Evolutionary conservation across 2,329 filamentous ascomycete species (phyloP).

Genomic region (Venturia carpophila): DNA sequence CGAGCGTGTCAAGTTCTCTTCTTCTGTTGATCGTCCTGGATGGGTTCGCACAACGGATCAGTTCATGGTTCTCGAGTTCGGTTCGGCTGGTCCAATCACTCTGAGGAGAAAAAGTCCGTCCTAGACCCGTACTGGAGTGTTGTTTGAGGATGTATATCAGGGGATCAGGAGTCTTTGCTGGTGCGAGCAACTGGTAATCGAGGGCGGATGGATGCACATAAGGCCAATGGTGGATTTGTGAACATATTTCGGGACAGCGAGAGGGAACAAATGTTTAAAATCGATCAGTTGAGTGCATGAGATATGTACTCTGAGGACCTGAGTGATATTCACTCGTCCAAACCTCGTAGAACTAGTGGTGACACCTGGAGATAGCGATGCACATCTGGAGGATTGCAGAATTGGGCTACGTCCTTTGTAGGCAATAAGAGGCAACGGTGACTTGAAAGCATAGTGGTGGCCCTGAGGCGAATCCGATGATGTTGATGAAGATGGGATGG

Average conservation of each 20-base stretch:
- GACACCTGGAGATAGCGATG: too few species aligned
- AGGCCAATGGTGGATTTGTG: neutral
- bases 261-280: too few species aligned
- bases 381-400: too few species aligned
- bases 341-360: too few species aligned
- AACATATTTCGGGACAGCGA: neutral
- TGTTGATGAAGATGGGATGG: neutral
- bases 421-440: too few species aligned
- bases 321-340: too few species aligned
- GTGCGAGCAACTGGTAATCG: neutral
- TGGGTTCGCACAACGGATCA: constrained; percentile 2
- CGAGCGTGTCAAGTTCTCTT: neutral
- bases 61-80: neutral
- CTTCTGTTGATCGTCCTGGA: constrained; percentile 2
- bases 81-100: constrained; percentile 2
- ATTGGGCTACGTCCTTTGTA: too few species aligned
- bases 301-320: too few species aligned
- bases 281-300: too few species aligned
- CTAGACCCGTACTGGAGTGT: neutral
- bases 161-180: neutral
- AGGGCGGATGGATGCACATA: neutral
- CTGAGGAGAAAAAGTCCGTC: neutral
- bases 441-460: too few species aligned
- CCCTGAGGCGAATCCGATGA: too few species aligned
- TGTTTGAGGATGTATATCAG: neutral